These are phyloP conservation scores for Aristolochia californica DNA, from an alignment of 164 flowering plant species.

Conservation along the genomic window DNA sequence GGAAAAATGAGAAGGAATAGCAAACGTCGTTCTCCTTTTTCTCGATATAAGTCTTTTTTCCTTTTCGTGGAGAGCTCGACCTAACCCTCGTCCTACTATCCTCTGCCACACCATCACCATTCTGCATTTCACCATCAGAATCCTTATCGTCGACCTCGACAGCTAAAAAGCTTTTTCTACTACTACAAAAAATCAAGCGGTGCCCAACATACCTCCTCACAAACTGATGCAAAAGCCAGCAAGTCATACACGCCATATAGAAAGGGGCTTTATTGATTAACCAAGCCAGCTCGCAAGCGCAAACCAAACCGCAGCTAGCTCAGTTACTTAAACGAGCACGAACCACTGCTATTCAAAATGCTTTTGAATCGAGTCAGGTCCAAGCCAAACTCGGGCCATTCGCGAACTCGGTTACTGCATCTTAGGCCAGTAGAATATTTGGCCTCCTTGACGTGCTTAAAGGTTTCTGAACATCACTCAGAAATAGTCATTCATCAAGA, in stretches of 20 bases:
- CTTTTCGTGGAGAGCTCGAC: background rate
- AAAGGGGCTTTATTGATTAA: no score
- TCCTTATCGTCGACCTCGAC: conserved; percentile 30
- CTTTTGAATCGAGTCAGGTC: no score
- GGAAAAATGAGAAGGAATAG: background rate
- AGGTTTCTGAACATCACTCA: no score
- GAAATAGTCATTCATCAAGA: no score
- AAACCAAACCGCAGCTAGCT: no score
- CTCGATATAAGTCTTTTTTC: background rate
- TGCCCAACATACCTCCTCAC: conserved; percentile 69
- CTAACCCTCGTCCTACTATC: background rate
- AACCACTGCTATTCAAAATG: no score
- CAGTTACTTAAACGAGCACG: no score
- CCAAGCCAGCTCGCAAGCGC: no score
- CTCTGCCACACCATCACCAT: background rate
- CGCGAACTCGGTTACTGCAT: no score
- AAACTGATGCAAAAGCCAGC: conserved; percentile 58
- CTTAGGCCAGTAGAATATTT: no score
- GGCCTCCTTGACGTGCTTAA: no score
- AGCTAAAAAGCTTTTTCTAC: conserved; percentile 64
- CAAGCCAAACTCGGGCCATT: no score
- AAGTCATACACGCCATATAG: conserved; percentile 60
- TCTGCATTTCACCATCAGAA: background rate
- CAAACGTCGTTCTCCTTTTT: conserved; percentile 5
- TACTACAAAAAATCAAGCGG: conserved; percentile 56